Evolutionary conservation across 257 asterid species (phyloP), one percentile per base, ranked within the genome.

Genomic region (Solanum clarkiae): DNA sequence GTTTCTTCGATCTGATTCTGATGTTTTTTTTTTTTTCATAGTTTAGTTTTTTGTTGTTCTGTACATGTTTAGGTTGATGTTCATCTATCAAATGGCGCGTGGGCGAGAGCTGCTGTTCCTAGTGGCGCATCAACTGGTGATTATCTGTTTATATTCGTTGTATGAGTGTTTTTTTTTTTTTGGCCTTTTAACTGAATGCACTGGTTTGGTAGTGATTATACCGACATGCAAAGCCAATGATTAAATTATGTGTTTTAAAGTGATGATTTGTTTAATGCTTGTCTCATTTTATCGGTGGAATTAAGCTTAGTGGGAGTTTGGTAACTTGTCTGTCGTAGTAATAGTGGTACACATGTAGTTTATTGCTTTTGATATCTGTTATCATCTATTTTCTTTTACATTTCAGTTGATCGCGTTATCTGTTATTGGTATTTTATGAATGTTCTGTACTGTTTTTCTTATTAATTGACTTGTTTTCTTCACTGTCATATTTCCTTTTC

Each of bases 41-140:
- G 13, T 72, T 75, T 40, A 60, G 16, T 1, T 55, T 55, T 79
- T 49, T 16, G 7, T 49, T 8, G 65, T 7, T 82, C 65, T 32
- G 45, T 17, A 3, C 63, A 32, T 82, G 26, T 85, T 66, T 86
- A 95, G 99, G 99, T 93, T 77, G 99, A 95, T 87, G 90, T 90
- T 18, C 86, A 56, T 90, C 90, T 92, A 8, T 91, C 98, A 11
- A 89, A 91, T 79, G 97, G 96, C 62, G 1, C 72, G 20, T 89
- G 62, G 32, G 95, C 94, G 49, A 93, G 98, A 90, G 98, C 97
- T 45, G 98, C 98, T 80, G 98, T 94, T 85, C 98, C 98, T 17
- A 95, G 98, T 47, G 98, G 98, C 22, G 98, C 98, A 87, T 95
- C 98, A 59, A 95, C 98, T 1, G 98, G 98, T 95, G 88, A 88